These are phyloP conservation scores for Pichia sp. DNA, from an alignment of 1,139 yeast genomes.

Conservation along the genomic window DNA sequence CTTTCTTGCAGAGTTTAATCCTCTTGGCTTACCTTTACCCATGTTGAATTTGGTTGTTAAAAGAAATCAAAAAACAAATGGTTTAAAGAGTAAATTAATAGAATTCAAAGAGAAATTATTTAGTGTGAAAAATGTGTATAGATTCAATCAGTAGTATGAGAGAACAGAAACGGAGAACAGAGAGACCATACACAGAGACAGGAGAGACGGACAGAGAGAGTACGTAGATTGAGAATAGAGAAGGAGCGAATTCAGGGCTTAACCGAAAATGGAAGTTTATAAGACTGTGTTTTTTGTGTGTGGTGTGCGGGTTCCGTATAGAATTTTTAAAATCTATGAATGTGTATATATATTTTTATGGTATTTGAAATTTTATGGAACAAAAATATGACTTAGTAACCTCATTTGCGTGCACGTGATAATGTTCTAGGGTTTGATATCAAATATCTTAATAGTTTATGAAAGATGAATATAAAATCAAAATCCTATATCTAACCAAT, in stretches of 20 bases:
- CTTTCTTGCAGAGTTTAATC: conserved; percentile 99
- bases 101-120: no score
- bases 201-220: not conserved
- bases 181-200: not conserved
- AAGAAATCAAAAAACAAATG: not conserved
- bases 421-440: no score
- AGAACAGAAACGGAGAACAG: not conserved
- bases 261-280: not conserved
- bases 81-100: not conserved
- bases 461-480: no score
- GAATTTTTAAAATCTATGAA: no score
- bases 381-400: no score
- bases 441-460: no score
- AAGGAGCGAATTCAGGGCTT: not conserved
- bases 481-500: no score
- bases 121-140: not conserved
- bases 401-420: conserved; percentile 1
- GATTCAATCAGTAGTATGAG: not conserved
- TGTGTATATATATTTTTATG: no score
- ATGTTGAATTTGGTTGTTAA: conserved; percentile 11
- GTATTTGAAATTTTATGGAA: no score
- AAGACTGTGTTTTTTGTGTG: no score
- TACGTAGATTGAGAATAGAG: not conserved
- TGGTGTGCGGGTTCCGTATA: no score
- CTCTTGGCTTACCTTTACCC: conserved; percentile 86